Conservation (phyloP, 1,139 yeast species). For the Geotrichum restrictum region DNA sequence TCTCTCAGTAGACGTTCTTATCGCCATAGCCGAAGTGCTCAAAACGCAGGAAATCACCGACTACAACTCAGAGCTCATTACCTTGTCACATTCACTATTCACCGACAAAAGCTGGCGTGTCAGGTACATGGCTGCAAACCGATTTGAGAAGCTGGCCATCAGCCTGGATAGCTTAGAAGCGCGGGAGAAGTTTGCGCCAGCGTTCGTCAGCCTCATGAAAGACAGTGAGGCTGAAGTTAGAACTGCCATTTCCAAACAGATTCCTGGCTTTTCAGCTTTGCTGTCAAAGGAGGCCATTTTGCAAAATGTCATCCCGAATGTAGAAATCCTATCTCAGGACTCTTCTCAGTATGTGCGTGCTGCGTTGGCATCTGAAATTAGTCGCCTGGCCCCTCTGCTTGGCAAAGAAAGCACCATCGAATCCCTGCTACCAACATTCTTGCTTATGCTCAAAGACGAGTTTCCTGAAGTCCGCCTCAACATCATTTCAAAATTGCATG, state of each 20-base stretch:
- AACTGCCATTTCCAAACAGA: conserved; percentile 86
- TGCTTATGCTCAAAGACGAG: conserved; percentile 93
- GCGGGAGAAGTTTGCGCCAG: conserved; percentile 59
- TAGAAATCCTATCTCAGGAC: conserved; percentile 80
- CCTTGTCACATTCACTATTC: conserved; percentile 57
- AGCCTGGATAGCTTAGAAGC: conserved; percentile 56
- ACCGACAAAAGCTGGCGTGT: conserved; percentile 97
- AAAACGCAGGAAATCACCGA: conserved; percentile 31
- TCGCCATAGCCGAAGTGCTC: conserved; percentile 44
- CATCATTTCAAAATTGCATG: conserved; percentile 84
- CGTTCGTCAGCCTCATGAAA: conserved; percentile 71
- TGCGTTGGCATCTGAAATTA: conserved; percentile 81
- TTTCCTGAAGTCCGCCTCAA: conserved; percentile 94
- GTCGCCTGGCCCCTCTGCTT: conserved; percentile 79
- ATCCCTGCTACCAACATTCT: conserved; percentile 76
- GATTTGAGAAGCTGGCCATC: conserved; percentile 68
- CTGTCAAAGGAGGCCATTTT: conserved; percentile 49
- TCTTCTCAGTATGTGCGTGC: conserved; percentile 90
- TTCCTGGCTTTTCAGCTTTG: conserved; percentile 64
- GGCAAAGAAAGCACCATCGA: conserved; percentile 83
- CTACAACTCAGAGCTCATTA: conserved; percentile 34
- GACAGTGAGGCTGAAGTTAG: conserved; percentile 96
- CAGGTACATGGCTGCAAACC: conserved; percentile 93
- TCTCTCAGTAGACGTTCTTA: conserved; percentile 79
- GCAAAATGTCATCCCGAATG: conserved; percentile 73